Percentiles rank a stretch among this genome's conserved stretches.
phyloP scores from a whole-genome alignment of 2,329 filamentous ascomycete genomes.

The Nigrospora oryzae region DNA sequence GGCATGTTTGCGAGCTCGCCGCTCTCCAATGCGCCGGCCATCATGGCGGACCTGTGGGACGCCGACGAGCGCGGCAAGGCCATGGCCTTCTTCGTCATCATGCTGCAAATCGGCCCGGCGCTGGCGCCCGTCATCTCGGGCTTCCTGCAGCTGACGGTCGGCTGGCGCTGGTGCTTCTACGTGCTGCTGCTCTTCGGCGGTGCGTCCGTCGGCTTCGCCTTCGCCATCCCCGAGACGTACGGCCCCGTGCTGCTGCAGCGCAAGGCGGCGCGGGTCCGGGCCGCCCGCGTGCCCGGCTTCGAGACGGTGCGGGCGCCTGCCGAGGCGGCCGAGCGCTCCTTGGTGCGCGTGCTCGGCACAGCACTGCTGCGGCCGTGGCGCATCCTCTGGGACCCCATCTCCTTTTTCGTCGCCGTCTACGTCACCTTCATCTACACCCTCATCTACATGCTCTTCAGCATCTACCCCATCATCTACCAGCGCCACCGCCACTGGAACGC shows the following conservation, averaged over 20 bases:
- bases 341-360: constrained; percentile 38
- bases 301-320: constrained; percentile 40
- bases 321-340: constrained; percentile 34
- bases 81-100: constrained; percentile 43
- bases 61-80: constrained; percentile 41
- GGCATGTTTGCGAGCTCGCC: constrained; percentile 38
- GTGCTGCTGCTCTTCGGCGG: constrained; percentile 34
- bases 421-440: constrained; percentile 43
- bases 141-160: constrained; percentile 45
- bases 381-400: constrained; percentile 45
- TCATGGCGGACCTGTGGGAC: constrained; percentile 45
- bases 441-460: constrained; percentile 50
- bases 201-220: constrained; percentile 32
- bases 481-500: constrained; percentile 43
- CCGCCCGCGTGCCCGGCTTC: constrained; percentile 38
- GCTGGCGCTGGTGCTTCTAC: constrained; percentile 47
- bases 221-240: constrained; percentile 52
- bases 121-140: constrained; percentile 28
- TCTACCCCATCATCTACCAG: constrained; percentile 48
- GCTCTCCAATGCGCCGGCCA: constrained; percentile 32
- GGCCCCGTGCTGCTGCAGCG: constrained; percentile 38
- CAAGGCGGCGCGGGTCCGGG: constrained; percentile 44
- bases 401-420: constrained; percentile 41
- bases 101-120: constrained; percentile 40
- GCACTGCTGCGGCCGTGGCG: constrained; percentile 45